Evolutionary conservation across 306 rosid genomes (phyloP), one percentile per base, ranked within the genome.

Genomic region (Trifolium fragiferum): DNA sequence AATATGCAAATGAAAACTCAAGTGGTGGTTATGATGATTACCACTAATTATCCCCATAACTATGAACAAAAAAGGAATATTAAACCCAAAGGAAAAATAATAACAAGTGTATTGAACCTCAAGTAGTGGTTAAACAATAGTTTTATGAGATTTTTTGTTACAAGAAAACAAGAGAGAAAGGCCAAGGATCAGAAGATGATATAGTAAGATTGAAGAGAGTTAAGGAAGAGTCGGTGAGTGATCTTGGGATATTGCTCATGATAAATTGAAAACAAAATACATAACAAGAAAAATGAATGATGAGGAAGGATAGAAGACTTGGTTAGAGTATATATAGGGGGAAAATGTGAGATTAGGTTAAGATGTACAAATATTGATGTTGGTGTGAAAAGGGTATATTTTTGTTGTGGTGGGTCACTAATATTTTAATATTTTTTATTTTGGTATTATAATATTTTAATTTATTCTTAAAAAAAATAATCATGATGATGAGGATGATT

Each of bases 101-200:
- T 7, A 2, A 72, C 0, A 15, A 8, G 32, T 10, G 7, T 33
- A 33, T 11, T 44, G 50, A 12, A 47, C 54, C 9, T 59, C 19
- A 51, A 38, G 23, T 18, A 4, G 47, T 70, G 4, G 12, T 50
- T 60, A 0, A 13, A 2, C 21, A 60, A 18, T 8, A 14, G 3
- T 54, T 50, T 10, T 54, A 4, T 6, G 27, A 19, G 27, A 20
- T 60, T 60, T 15, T 60, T 5, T 60, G 87, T 61, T 92, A 89
- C 73, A 81, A 89, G 91, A 87, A 81, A 76, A 81, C 76, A 41
- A 37, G 15, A 54, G 99, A 89, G 71, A 95, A 95, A 44, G 96
- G 98, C 99, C 99, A 95, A 59, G 98, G 97, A 47, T 92, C 95
- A 1, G 97, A 90, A 10, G 96, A 70, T 12, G 99, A 94, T 38